phyloP scores from a whole-genome alignment of 2,329 filamentous ascomycete genomes.

The Trichoderma pleuroti region DNA sequence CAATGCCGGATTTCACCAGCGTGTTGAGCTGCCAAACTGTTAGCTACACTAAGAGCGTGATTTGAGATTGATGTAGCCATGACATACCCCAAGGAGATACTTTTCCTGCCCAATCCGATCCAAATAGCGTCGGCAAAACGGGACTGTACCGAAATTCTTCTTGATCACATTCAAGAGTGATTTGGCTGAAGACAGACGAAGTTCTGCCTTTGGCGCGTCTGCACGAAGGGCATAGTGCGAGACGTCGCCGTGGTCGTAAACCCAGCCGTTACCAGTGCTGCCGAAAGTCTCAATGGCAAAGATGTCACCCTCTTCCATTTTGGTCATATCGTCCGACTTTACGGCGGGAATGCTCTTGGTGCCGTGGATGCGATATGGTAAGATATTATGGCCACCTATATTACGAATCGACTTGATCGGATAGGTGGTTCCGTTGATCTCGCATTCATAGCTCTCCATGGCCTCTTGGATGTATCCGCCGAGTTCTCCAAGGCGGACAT shows the following conservation, averaged over 20 bases:
- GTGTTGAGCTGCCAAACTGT: slow-evolving; percentile 62
- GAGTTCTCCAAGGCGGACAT: slow-evolving; percentile 71
- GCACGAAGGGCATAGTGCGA: slow-evolving; percentile 73
- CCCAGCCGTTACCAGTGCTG: slow-evolving; percentile 69
- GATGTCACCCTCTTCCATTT: slow-evolving; percentile 82
- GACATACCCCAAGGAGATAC: slow-evolving; percentile 69
- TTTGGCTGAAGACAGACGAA: slow-evolving; percentile 73
- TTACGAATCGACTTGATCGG: slow-evolving; percentile 70
- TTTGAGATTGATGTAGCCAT: background rate
- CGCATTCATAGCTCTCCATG: slow-evolving; percentile 75
- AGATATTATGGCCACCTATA: slow-evolving; percentile 72
- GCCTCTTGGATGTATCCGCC: slow-evolving; percentile 69
- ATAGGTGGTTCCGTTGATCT: slow-evolving; percentile 63
- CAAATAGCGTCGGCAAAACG: slow-evolving; percentile 79
- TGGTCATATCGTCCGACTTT: slow-evolving; percentile 70
- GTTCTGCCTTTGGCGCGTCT: slow-evolving; percentile 56
- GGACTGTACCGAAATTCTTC: slow-evolving; percentile 85
- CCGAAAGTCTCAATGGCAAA: slow-evolving; percentile 84
- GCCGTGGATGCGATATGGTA: slow-evolving; percentile 73
- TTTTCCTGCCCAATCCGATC: slow-evolving; percentile 86
- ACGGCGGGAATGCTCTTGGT: slow-evolving; percentile 79
- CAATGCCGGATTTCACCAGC: slow-evolving; percentile 71
- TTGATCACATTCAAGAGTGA: slow-evolving; percentile 77
- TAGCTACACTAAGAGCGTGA: background rate
- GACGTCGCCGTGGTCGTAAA: slow-evolving; percentile 72